These are phyloP conservation scores for Suillus subalutaceus DNA, from an alignment of 768 basidiomycete genomes.

Conservation along the genomic window DNA sequence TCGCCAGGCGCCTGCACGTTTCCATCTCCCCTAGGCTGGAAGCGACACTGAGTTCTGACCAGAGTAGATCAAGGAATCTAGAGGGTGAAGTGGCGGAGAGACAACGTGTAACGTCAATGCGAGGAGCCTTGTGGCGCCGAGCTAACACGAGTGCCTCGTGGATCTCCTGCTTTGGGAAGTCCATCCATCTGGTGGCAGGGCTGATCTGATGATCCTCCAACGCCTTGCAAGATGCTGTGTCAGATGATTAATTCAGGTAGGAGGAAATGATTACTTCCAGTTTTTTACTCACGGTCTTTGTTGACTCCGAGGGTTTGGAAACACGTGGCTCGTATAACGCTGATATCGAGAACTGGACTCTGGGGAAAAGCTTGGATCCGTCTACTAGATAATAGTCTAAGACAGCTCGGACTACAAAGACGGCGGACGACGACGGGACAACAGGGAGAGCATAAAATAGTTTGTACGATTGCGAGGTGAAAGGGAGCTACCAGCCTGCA, in stretches of 20 bases:
- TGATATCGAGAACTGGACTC: conserved; percentile 38
- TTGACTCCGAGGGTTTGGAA: conserved; percentile 40
- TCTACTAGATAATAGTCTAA: conserved; percentile 47
- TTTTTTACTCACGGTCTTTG: conserved; percentile 37
- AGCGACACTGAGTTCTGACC: conserved; percentile 61
- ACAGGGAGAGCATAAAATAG: conserved; percentile 59
- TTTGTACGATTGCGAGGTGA: conserved; percentile 69
- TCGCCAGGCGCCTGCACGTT: conserved; percentile 63
- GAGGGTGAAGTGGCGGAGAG: conserved; percentile 59
- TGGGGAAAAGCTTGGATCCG: conserved; percentile 34
- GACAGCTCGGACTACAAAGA: conserved; percentile 60
- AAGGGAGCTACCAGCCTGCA: conserved; percentile 49
- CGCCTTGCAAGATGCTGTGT: conserved; percentile 21
- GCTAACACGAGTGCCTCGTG: conserved; percentile 59
- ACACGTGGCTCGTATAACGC: conserved; percentile 43
- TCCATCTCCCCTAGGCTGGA: conserved; percentile 64
- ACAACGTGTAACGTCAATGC: conserved; percentile 67
- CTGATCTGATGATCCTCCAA: conserved; percentile 21
- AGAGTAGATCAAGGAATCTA: conserved; percentile 67
- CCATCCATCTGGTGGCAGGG: conserved; percentile 44
- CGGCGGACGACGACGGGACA: conserved; percentile 70
- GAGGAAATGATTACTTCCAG: not conserved
- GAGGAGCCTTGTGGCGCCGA: conserved; percentile 62
- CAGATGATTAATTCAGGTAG: conserved; percentile 5
- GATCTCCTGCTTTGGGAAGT: conserved; percentile 60